These are phyloP conservation scores for Cyberlindnera maclurae DNA, from an alignment of 805 yeast genomes.

Conservation along the genomic window DNA sequence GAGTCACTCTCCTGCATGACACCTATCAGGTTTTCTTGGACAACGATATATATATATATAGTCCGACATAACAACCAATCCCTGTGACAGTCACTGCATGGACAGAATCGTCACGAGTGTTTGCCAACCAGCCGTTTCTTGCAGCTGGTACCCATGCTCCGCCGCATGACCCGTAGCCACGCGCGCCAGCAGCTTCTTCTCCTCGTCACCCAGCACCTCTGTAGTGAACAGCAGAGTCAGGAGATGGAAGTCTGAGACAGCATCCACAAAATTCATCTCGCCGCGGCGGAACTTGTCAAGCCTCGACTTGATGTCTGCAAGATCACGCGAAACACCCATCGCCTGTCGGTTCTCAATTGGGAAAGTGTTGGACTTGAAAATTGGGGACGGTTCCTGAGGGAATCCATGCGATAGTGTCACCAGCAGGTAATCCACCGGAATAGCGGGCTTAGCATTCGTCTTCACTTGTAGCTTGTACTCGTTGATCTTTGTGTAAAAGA, in stretches of 20 bases:
- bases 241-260: conserved; percentile 70
- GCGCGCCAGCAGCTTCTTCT: conserved; percentile 40
- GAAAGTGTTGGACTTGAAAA: conserved; percentile 45
- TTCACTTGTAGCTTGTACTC: conserved; percentile 89
- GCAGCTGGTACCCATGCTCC: conserved; percentile 42
- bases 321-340: conserved; percentile 67
- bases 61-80: too few species aligned
- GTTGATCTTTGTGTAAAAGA: conserved; percentile 74
- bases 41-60: too few species aligned
- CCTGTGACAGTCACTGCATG: background rate
- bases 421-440: conserved; percentile 84
- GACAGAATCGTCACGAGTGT: conserved; percentile 53
- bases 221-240: conserved; percentile 49
- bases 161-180: conserved; percentile 37
- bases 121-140: conserved; percentile 74
- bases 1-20: too few species aligned
- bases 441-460: conserved; percentile 81
- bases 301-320: conserved; percentile 44
- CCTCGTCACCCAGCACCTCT: conserved; percentile 51
- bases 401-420: conserved; percentile 92
- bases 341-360: conserved; percentile 77
- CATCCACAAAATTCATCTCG: conserved; percentile 25
- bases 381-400: conserved; percentile 53
- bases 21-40: too few species aligned
- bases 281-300: conserved; percentile 31